phyloP scores from a whole-genome alignment of 2,329 filamentous ascomycete genomes.

The Fusarium albidum region DNA sequence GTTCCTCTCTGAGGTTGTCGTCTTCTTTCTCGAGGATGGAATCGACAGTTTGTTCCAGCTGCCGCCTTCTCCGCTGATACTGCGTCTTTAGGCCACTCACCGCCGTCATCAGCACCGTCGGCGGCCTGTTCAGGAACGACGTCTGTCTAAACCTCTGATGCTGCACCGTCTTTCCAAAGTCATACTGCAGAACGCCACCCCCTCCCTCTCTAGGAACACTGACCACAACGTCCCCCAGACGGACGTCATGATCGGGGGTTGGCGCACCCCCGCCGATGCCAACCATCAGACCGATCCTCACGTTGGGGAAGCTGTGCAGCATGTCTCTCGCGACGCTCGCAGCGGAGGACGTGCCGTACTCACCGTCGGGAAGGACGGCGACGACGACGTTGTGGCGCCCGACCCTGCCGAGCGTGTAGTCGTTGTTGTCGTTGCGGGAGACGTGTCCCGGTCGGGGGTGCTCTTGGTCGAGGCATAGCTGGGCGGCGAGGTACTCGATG shows the following conservation, averaged over 20 bases:
- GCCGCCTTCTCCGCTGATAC: constrained; percentile 11
- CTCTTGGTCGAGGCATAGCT: constrained; percentile 48
- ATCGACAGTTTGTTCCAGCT: too few relatives aligned
- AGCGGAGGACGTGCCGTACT: constrained; percentile 21
- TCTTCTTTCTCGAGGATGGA: too few relatives aligned
- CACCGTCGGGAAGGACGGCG: constrained; percentile 15
- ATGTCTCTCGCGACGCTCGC: constrained; percentile 42
- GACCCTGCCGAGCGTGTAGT: constrained; percentile 27
- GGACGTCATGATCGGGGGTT: constrained; percentile 42
- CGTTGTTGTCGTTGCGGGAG: constrained; percentile 16
- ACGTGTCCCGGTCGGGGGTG: constrained; percentile 33
- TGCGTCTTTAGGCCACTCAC: constrained; percentile 4
- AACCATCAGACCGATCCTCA: constrained; percentile 37
- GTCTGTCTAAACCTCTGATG: constrained; percentile 11
- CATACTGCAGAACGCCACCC: constrained; percentile 32
- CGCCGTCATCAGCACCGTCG: not conserved
- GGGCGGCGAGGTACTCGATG: constrained; percentile 49
- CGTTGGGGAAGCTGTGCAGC: constrained; percentile 41
- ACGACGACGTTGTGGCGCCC: constrained; percentile 31
- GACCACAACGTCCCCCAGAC: constrained; percentile 37
- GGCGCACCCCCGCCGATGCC: constrained; percentile 42
- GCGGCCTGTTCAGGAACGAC: constrained; percentile 20
- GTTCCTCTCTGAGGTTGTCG: too few relatives aligned
- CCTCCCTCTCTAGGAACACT: not conserved
- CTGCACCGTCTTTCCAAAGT: constrained; percentile 31